A percentile compares a stretch with the other conserved stretches of the same genome.
Evolutionary conservation across 106 monocot species (phyloP).

Genomic region (Xerophyta viscosa): DNA sequence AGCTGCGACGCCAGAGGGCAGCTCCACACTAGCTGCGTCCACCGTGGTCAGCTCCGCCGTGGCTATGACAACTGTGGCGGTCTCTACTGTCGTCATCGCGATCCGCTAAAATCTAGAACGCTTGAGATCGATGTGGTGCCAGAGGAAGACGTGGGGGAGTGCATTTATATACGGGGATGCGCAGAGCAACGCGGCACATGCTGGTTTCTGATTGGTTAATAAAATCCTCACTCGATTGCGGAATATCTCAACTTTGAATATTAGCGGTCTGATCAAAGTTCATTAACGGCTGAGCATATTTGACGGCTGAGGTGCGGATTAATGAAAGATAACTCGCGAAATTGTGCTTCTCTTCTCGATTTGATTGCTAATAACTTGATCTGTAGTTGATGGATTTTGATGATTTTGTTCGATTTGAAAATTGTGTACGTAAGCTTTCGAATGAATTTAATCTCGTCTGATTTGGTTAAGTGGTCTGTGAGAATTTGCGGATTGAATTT

Average conservation of each 20-base stretch:
- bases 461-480: slow-evolving; percentile 1
- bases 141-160: background rate
- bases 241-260: slow-evolving; percentile 6
- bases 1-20: slow-evolving; percentile 1
- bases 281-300: slow-evolving; percentile 25
- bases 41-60: slow-evolving; percentile 5
- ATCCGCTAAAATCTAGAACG: background rate
- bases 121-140: background rate
- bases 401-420: background rate
- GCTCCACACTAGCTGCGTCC: background rate
- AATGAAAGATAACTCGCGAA: background rate
- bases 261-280: slow-evolving; percentile 32
- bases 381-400: background rate
- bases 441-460: slow-evolving; percentile 8
- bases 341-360: slow-evolving; percentile 50
- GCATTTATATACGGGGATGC: slow-evolving; percentile 23
- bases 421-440: slow-evolving; percentile 23
- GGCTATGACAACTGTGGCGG: no score
- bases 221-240: slow-evolving; percentile 25
- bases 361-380: slow-evolving; percentile 9
- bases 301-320: slow-evolving; percentile 6
- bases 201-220: slow-evolving; percentile 18
- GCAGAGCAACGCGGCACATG: slow-evolving; percentile 2
- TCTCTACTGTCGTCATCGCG: slow-evolving; percentile 27
- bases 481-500: slow-evolving; percentile 12